Conservation (phyloP, 371 early-diverging fungal genomes). For the Batkoa obscura region DNA sequence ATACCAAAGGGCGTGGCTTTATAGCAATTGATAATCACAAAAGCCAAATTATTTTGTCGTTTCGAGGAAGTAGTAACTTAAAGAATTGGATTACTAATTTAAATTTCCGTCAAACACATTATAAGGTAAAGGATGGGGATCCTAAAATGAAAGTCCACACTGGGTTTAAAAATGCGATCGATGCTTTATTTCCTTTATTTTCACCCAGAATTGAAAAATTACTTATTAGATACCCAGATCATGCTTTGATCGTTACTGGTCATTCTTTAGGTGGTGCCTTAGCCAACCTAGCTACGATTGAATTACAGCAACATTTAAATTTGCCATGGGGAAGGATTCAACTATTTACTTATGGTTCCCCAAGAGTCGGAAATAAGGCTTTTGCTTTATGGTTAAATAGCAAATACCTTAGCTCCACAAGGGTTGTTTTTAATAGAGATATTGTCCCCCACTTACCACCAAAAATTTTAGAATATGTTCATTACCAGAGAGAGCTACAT, state of each 20-base stretch:
- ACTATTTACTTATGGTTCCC: conserved; percentile 16
- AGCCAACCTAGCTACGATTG: neutral
- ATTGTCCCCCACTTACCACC: neutral
- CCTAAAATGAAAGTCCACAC: neutral
- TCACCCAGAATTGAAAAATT: neutral
- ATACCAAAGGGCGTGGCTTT: too few relatives aligned
- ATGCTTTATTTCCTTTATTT: neutral
- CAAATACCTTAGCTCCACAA: neutral
- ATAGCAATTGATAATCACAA: too few relatives aligned
- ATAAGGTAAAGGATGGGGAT: neutral
- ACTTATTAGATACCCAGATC: neutral
- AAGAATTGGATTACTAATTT: conserved; percentile 1
- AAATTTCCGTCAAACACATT: neutral
- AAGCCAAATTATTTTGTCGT: neutral
- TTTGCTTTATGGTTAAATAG: conserved; percentile 9
- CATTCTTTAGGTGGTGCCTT: conserved; percentile 8
- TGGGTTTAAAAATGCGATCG: neutral
- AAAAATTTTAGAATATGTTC: neutral
- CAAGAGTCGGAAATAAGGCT: conserved; percentile 22
- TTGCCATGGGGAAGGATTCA: neutral
- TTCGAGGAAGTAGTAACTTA: neutral
- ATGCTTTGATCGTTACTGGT: conserved; percentile 6
- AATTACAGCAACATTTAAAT: neutral
- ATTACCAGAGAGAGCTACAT: neutral
- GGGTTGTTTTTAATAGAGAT: neutral